Evolutionary conservation across 129 eudicot genomes (phyloP), one percentile per base, ranked within the genome.

Genomic region (Lonicera japonica): DNA sequence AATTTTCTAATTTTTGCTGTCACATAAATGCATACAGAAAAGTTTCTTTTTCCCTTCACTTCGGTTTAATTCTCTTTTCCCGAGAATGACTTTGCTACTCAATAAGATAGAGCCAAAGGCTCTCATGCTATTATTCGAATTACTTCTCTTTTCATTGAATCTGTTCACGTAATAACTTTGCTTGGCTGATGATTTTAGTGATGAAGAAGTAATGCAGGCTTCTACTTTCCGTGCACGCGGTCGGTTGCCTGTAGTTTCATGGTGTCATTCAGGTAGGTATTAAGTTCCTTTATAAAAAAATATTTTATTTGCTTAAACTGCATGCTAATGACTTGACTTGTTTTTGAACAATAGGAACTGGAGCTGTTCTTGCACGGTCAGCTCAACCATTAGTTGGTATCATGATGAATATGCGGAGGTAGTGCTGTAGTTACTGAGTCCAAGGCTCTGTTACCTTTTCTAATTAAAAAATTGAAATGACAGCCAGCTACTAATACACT

Each of bases 371-470:
- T 72, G 99, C 99, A 47, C 83, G 99, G 34, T 94, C 99, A 60
- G 88, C 99, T 18, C 99, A 94, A 64, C 99, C 96, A 24, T 70
- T 94, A 51, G 96, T 94, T 69, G 99, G 99, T 36, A 84, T 94
- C 66, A 88, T 94, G 99, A 94, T 88, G 99, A 94, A 94, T 73
- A 94, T 94, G 99, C 81, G 99, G 77, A 94, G 99, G 99, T 87
- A 75, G 75, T 47, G 43, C 34, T 41, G 34, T 29, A 15, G 19
- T 50, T 50, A 50, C 1, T 17, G 11, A 22, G 22, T 45, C 15
- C 8, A 39, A 52, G 18, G 48, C 3, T 19, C 53, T 56, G 12
- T 25, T 25, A 20, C 36, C 36, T 29, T 29, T 8, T 56, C 51
- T 46, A 58, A 53, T 29, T 29, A 29, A 29, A 29, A 29, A 6